Evolutionary conservation across 2,329 filamentous ascomycete genomes (phyloP).

Genomic region (Hypoxylon sp.): DNA sequence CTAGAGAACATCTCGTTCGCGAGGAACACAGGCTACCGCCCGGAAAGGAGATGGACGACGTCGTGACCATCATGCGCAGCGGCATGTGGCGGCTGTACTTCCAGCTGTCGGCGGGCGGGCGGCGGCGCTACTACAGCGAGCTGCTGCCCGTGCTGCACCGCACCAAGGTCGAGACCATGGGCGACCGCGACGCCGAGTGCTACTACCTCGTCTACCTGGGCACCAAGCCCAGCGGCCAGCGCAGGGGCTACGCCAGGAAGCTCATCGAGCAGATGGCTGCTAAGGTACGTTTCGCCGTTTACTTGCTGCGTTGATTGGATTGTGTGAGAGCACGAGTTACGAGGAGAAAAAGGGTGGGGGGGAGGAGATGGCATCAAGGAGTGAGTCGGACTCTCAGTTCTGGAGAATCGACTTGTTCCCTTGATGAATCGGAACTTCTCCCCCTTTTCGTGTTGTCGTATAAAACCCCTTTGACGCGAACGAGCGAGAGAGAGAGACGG

Average conservation of each 20-base stretch:
- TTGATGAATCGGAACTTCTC: neutral
- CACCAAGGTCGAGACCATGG: slow-evolving; percentile 74
- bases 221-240: slow-evolving; percentile 73
- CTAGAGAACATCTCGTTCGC: slow-evolving; percentile 9
- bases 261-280: slow-evolving; percentile 74
- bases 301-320: neutral
- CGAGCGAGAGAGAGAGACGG: too few relatives aligned
- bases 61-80: slow-evolving; percentile 73
- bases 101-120: slow-evolving; percentile 75
- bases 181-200: slow-evolving; percentile 69
- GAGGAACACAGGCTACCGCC: slow-evolving; percentile 71
- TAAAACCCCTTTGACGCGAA: too few relatives aligned
- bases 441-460: too few relatives aligned
- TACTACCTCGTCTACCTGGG: slow-evolving; percentile 89
- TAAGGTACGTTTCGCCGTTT: slow-evolving; percentile 65
- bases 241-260: slow-evolving; percentile 76
- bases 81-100: slow-evolving; percentile 82
- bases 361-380: neutral
- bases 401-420: neutral
- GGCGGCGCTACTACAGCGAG: slow-evolving; percentile 77
- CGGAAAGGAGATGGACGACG: slow-evolving; percentile 75
- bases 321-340: neutral
- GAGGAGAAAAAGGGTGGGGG: neutral
- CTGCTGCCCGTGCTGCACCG: slow-evolving; percentile 77
- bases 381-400: neutral